Evolutionary conservation across 495 filamentous ascomycete species (phyloP).

Genomic region (Hypoxylon intermedium): DNA sequence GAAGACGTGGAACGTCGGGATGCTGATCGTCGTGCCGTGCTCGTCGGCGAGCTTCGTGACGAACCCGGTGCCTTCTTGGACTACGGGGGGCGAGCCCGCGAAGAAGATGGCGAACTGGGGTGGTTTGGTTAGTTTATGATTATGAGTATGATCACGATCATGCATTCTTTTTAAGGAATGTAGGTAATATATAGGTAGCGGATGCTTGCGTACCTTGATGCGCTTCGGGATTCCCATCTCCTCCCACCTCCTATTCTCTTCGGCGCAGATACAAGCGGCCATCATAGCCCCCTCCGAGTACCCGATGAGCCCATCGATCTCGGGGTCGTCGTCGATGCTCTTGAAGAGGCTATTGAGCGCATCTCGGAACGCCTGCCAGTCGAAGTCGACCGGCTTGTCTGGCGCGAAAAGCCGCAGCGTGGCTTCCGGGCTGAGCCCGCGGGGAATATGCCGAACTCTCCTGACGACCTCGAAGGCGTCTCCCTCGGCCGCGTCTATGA

Average conservation of each 20-base stretch:
- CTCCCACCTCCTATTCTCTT: slow-evolving; percentile 52
- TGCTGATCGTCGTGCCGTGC: slow-evolving; percentile 51
- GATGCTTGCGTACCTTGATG: too few relatives aligned
- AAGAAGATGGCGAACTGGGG: slow-evolving; percentile 60
- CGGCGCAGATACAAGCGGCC: slow-evolving; percentile 57
- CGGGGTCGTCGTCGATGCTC: slow-evolving; percentile 48
- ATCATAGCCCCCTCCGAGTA: slow-evolving; percentile 64
- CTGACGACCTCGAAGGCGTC: slow-evolving; percentile 57
- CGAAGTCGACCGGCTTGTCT: slow-evolving; percentile 32
- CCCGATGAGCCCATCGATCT: slow-evolving; percentile 57
- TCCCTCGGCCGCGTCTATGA: slow-evolving; percentile 54
- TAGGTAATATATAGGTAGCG: too few relatives aligned
- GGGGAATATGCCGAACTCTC: slow-evolving; percentile 58
- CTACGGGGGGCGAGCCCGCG: slow-evolving; percentile 60
- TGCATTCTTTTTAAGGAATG: too few relatives aligned
- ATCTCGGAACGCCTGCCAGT: slow-evolving; percentile 39
- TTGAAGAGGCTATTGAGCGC: slow-evolving; percentile 46
- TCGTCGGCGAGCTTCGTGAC: slow-evolving; percentile 54
- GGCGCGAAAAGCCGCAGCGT: slow-evolving; percentile 54
- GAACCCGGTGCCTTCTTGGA: slow-evolving; percentile 50
- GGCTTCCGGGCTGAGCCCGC: slow-evolving; percentile 56
- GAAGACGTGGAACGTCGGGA: slow-evolving; percentile 65
- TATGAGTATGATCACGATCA: too few relatives aligned
- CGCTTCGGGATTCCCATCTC: slow-evolving; percentile 48
- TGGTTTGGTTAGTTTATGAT: too few relatives aligned